Base-by-base conservation (phyloP, 331 rosid genomes). In the Acacia pycnantha region DNA sequence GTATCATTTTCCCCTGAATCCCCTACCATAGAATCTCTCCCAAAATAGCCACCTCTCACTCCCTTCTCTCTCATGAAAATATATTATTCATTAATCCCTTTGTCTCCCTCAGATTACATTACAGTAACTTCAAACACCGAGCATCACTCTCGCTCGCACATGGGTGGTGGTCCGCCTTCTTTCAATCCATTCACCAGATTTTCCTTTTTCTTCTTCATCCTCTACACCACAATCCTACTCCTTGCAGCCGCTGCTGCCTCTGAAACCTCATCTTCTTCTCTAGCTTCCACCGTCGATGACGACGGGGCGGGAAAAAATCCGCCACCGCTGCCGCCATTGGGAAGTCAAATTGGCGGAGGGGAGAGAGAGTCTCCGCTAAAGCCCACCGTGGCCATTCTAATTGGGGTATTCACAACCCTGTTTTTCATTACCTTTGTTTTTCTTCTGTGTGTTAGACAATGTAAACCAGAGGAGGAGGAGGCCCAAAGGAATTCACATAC, bases 361-460 rank as follows among this genome's bases (percentile, higher is more conserved):
- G 31, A 43, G 24, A 48, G 4, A 0, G 9, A 44, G 43, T 9
- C 78, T 11, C 6, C 82, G 0, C 85, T 95, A 76, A 79, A 82
- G 54, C 98, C 98, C 0, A 84, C 90, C 82, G 80, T 92, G 2
- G 79, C 88, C 1, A 88, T 93, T 11, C 44, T 93, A 0, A 85
- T 90, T 2, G 90, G 88, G 8, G 88, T 84, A 15, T 18, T 93
- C 4, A 86, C 96, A 64, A 80, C 94, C 22, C n/a, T 89, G 10
- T 89, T 95, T 51, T 90, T 97, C 47, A 37, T 93, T 74, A 88
- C 93, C 0, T 90, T 92, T 8, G 89, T 95, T 8, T 84, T 95
- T 50, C 96, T 95, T 29, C 96, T 95, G 69, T 95, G 92, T 85
- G 88, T 93, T 78, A 90, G 85, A 62, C 98, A 93, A 88, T 91